Conservation (phyloP, 2,329 filamentous ascomycete genomes). For the Cordyceps pruinosa region DNA sequence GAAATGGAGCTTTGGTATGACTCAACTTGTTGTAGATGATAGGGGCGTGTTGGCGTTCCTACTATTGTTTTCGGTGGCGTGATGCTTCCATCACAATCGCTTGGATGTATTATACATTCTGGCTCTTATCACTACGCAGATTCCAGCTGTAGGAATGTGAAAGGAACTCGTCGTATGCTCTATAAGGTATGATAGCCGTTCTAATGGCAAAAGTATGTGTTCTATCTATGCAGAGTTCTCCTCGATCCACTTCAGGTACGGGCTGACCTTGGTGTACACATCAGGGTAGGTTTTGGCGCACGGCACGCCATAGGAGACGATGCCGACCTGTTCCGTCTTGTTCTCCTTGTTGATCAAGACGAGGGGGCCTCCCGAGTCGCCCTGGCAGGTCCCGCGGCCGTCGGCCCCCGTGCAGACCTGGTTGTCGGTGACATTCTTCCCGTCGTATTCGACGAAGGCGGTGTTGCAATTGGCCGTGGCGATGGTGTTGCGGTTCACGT, state of each 20-base stretch:
- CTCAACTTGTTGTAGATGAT: no score
- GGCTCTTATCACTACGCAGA: neutral
- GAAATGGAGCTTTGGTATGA: no score
- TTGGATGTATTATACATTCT: no score
- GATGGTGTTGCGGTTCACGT: neutral
- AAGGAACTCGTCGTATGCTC: neutral
- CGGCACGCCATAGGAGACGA: neutral
- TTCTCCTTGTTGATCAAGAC: neutral
- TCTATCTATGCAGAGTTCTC: neutral
- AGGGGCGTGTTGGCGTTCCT: no score
- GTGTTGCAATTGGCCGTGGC: neutral
- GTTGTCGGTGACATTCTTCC: neutral
- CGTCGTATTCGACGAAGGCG: neutral
- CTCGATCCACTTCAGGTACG: constrained; percentile 1
- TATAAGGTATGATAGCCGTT: neutral
- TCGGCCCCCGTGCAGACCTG: neutral
- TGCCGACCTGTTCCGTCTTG: neutral
- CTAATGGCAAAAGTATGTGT: neutral
- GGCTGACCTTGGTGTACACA: neutral
- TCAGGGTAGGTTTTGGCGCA: constrained; percentile 1
- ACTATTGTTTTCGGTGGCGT: no score
- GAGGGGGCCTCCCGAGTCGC: constrained; percentile 7
- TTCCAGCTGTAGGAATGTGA: neutral
- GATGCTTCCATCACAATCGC: no score
- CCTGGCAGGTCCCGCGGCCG: neutral